Conservation (phyloP, 495 filamentous ascomycete genomes). For the Paragyromitra xinjiangensis region DNA sequence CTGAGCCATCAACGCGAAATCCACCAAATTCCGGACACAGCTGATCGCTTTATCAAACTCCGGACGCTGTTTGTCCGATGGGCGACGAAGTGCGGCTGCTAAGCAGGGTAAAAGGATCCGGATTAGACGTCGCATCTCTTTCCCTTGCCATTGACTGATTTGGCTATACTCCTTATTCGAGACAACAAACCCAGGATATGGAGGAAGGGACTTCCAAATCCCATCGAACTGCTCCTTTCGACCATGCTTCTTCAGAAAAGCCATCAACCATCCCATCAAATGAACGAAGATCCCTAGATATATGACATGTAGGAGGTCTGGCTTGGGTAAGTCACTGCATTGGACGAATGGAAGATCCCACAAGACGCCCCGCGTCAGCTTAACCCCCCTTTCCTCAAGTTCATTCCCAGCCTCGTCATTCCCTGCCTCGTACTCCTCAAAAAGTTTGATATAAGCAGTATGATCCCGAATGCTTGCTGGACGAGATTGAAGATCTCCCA, state of each 20-base stretch:
- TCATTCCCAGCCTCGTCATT: not conserved
- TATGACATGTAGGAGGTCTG: not conserved
- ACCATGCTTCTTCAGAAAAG: not conserved
- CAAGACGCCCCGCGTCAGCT: not conserved
- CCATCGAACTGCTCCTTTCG: not conserved
- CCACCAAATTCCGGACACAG: not conserved
- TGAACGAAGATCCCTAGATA: not conserved
- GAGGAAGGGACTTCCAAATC: constrained; percentile 18
- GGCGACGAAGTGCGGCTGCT: not conserved
- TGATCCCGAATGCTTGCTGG: too few species aligned
- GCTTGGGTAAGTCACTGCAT: not conserved
- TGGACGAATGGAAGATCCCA: not conserved
- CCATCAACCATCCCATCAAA: not conserved
- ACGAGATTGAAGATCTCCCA: too few species aligned
- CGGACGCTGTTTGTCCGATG: not conserved
- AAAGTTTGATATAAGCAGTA: too few species aligned
- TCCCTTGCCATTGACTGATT: constrained; percentile 14
- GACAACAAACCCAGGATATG: not conserved
- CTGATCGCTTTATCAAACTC: not conserved
- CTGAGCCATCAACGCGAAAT: not conserved
- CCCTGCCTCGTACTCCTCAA: too few species aligned
- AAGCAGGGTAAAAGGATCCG: not conserved
- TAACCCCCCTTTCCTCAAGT: not conserved
- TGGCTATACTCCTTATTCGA: constrained; percentile 16
- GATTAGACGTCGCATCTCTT: not conserved